Evolutionary conservation across 169 alveolate species (phyloP), one percentile per base, ranked within the genome.

Genomic region (Plasmodium reichenowi): DNA sequence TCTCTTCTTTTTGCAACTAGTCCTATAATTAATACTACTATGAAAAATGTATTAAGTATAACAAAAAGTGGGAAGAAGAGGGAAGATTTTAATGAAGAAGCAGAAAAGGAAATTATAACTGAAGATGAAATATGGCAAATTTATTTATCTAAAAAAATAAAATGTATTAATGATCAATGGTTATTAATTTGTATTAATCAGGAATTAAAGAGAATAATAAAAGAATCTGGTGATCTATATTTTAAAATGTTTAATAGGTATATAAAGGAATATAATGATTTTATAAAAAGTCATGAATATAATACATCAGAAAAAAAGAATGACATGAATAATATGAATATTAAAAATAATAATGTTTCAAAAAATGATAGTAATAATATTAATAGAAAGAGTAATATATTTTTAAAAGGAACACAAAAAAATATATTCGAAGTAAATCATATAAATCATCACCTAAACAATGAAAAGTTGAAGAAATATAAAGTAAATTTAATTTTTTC

Each of bases 101-200:
- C 68, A 29, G 91, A 83, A 43, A 17, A 24, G 12, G 91, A 83
- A 68, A 32, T 56, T 29, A 83, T 83, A 7, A 54, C 32, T 1
- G 85, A 83, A 72, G 91, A 83, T 60, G 91, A 83, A 68, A 83
- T 83, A 56, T 83, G 91, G 91, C 91, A 83, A 83, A 68, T 83
- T 13, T 83, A 83, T 83, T 13, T 83, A 83, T 83, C 91, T 1
- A 83, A 83, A 54, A 83, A 12, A 26, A 68, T 83, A 56, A 83
- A 67, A 68, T 24, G 64, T 38, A 63, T 83, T 68, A 83, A 83
- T 48, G 91, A 83, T 29, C 85, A 83, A 62, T 83, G 91, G 91
- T 50, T 83, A 32, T 68, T 83, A 83, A 52, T 83, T 68, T 83
- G 72, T 56, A 68, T 83, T 58, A 68, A 83, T 29, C 59, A 83